phyloP scores from a whole-genome alignment of 768 basidiomycete species.

The Porpolomopsis calyptriformis region DNA sequence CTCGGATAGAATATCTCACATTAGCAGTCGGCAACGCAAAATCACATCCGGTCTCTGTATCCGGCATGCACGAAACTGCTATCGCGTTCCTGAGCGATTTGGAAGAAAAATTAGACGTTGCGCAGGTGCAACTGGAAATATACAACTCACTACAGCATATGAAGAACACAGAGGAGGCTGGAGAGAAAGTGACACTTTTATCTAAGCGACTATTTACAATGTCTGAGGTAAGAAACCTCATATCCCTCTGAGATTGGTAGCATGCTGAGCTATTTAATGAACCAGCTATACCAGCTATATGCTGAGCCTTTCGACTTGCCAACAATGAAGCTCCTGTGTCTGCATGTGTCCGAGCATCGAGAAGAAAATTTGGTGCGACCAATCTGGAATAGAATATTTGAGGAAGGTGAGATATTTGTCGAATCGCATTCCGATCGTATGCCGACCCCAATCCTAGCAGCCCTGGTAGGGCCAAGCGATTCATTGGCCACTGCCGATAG shows the following conservation, averaged over 20 bases:
- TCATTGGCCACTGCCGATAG: constrained; percentile 46
- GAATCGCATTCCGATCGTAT: constrained; percentile 2
- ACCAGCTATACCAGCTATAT: constrained; percentile 77
- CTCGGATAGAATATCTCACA: constrained; percentile 83
- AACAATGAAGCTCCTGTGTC: constrained; percentile 75
- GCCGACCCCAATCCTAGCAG: constrained; percentile 23
- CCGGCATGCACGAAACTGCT: constrained; percentile 76
- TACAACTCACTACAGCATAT: constrained; percentile 59
- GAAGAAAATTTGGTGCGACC: constrained; percentile 72
- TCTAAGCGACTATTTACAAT: constrained; percentile 61
- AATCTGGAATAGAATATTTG: constrained; percentile 84
- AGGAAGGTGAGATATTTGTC: constrained; percentile 44
- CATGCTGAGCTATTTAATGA: neutral
- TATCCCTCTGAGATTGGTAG: neutral
- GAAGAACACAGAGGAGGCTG: constrained; percentile 50
- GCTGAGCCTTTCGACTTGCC: constrained; percentile 81
- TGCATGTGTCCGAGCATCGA: constrained; percentile 88
- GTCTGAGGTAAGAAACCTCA: constrained; percentile 61
- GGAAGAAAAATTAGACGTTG: constrained; percentile 95
- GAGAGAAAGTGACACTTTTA: constrained; percentile 50
- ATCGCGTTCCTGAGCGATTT: constrained; percentile 90
- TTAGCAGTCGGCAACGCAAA: constrained; percentile 94
- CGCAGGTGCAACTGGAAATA: constrained; percentile 92
- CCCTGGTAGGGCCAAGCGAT: constrained; percentile 47
- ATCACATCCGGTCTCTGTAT: constrained; percentile 75